phyloP scores from a whole-genome alignment of 2,329 filamentous ascomycete genomes.

The Lasiodiplodia sp. region DNA sequence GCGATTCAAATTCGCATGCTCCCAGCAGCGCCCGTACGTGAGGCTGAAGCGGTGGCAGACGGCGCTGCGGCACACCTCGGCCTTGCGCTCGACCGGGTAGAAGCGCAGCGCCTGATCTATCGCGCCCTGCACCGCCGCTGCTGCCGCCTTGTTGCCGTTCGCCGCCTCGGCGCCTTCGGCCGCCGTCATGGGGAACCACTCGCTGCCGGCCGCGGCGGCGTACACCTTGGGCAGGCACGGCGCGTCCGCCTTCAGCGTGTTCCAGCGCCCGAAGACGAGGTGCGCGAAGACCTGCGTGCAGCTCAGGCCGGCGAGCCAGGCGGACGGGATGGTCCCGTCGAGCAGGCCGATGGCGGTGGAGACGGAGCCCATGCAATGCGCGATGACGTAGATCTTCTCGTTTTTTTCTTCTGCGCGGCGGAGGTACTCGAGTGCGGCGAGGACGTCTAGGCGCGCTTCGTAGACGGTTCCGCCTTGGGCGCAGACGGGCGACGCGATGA shows the following conservation, averaged over 20 bases:
- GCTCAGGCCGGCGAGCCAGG: constrained; percentile 65
- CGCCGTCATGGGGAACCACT: constrained; percentile 10
- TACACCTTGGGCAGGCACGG: constrained; percentile 26
- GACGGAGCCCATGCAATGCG: constrained; percentile 70
- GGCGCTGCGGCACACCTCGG: constrained; percentile 68
- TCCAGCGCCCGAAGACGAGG: constrained; percentile 63
- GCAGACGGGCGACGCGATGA: constrained; percentile 60
- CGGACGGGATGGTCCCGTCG: constrained; percentile 64
- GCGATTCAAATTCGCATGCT: constrained; percentile 70
- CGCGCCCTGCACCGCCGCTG: neutral
- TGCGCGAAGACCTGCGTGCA: constrained; percentile 71
- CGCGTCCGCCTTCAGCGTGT: constrained; percentile 60
- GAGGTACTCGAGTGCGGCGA: constrained; percentile 63
- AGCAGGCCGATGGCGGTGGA: constrained; percentile 66
- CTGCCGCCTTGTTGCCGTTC: too few species aligned
- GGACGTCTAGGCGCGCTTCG: constrained; percentile 66
- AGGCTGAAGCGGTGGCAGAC: constrained; percentile 67
- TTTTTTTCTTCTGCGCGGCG: constrained; percentile 43
- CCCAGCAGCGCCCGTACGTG: constrained; percentile 68
- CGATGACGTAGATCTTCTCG: constrained; percentile 62
- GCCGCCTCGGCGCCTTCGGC: neutral
- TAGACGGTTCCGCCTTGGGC: constrained; percentile 65
- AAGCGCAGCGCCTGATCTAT: constrained; percentile 61
- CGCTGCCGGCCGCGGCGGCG: neutral
- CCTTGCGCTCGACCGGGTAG: constrained; percentile 58